Evolutionary conservation across 768 basidiomycete genomes (phyloP), one percentile per base, ranked within the genome.

Genomic region (Asterophora parasitica): DNA sequence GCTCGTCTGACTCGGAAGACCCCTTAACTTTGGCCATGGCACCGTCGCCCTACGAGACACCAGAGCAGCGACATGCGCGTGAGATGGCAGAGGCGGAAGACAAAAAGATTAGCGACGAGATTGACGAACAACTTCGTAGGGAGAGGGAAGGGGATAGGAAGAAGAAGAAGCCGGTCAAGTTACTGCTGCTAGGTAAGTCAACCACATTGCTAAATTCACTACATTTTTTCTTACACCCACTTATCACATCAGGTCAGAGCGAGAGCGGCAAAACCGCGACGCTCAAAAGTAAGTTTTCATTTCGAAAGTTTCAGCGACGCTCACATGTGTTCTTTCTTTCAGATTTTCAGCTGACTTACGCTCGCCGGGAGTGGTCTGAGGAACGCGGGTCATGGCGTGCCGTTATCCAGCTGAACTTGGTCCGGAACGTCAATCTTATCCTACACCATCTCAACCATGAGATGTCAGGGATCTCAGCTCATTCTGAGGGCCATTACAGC

Each of bases 231-330:
- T 49, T 17, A 10, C 7, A 10, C 48, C 12, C 23, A 19, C 42
- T n/a, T n/a, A n/a, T n/a, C n/a, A 13, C 37, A 55, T 5, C 48
- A 75, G 77, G 78, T 13, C 84, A 85, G 63, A 83, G 82, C 50
- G 85, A 87, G 69, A 85, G 83, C 58, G 87, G 83, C 27, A 90
- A 90, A 64, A 86, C 85, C 0, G 85, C 87, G 20, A 88, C 86
- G 0, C 60, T 90, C 46, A 90, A 90, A 66, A 89, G 86, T 88
- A 55, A 26, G 46, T 44, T 11, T 37, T 37, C 7, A 2, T 23
- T 28, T 15, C 33, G 38, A n/a, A n/a, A 48, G 23, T 23, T 23
- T 23, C 47, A 59, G 15, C 53, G 36, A 33, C 23, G 39, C 49
- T 56, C 30, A 44, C 26, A 15, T 38, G 12, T 44, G 2, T 27